Base-by-base conservation (phyloP, 2,329 filamentous ascomycete genomes). In the Fusarium sp. region DNA sequence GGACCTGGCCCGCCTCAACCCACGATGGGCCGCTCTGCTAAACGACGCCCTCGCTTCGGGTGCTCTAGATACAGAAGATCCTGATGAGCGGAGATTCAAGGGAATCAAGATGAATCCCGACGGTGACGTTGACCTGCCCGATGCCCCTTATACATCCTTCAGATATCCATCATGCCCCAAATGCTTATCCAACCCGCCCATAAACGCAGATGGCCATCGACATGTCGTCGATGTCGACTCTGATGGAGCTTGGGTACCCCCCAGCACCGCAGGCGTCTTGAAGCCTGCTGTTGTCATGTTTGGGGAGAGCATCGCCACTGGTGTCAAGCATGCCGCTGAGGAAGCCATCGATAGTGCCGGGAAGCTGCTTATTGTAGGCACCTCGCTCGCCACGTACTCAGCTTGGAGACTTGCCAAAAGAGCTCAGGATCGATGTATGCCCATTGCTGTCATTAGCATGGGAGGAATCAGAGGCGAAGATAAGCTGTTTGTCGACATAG, bases 231-330 rank as follows among this genome's bases (percentile, higher is more conserved):
- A 93, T 71, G 89, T 93, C 14, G 96, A 98, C 78, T 77, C 80
- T 1, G 95, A 98, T 63, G 96, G 96, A 0, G 96, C 95, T 1
- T 97, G 93, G 94, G 84, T 86, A 43, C 77, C 87, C 7, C 84
- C 85, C 0, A 92, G 91, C 76, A 91, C 88, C 3, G 94, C 91
- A 0, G 97, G 96, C 3, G 91, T 98, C 41, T 82, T 99, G 65
- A 98, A 98, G 80, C 97, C 97, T 5, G 94, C 94, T 1, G 95
- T 99, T 3, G 92, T 95, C 77, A 98, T 98, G 95, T 98, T 98
- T 81, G 97, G 97, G 18, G 97, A 98, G 83, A 95, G 91, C 69
- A 97, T 98, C 59, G 86, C 90, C 0, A 82, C 84, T 2, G 79
- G 84, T 2, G 92, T 95, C 39, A 98, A 97, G 82, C 82, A 85